Base-by-base conservation (phyloP, 2,329 filamentous ascomycete species). In the Sporothrix variecibatus region DNA sequence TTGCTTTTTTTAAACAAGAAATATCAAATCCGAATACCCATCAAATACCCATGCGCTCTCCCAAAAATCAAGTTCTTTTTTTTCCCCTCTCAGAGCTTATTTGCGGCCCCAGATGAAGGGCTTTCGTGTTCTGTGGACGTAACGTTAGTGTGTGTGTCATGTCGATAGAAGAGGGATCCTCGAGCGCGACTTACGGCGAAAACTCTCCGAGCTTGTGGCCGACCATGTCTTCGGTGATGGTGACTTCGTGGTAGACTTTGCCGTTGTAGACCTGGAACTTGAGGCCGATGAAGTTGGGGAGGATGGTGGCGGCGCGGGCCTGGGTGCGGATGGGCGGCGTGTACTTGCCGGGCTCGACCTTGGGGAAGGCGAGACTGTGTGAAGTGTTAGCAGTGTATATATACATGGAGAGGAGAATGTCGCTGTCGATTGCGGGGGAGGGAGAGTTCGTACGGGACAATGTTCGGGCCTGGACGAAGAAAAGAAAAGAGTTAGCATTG, bases 141-240 rank as follows among this genome's bases (percentile, higher is more conserved):
- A 46, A 15, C 28, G 65, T 40, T 20, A 56, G 76, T n/a, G n/a
- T n/a, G n/a, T n/a, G n/a, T n/a, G n/a, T n/a, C n/a, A n/a, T n/a
- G n/a, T n/a, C n/a, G n/a, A n/a, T n/a, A n/a, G n/a, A n/a, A n/a
- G n/a, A n/a, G n/a, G n/a, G n/a, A n/a, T n/a, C n/a, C n/a, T n/a
- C n/a, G n/a, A n/a, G n/a, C n/a, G n/a, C n/a, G n/a, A 90, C 94
- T 80, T 89, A 97, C 94, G 90, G 86, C 76, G 94, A 91, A 82
- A 97, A 98, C 84, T 98, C 95, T 79, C 95, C 95, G 78, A 98
- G 87, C 85, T 97, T 98, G 83, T 96, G 93, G 72, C 95, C 95
- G 69, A 98, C 95, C 95, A 98, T 98, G 80, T 97, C 93, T 82
- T 97, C 95, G 20, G 94, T 97, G 76, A 98, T 93, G 77, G 87